Base-by-base conservation (phyloP, 2,329 filamentous ascomycete species). In the Aspergillus pseudoglaucus region DNA sequence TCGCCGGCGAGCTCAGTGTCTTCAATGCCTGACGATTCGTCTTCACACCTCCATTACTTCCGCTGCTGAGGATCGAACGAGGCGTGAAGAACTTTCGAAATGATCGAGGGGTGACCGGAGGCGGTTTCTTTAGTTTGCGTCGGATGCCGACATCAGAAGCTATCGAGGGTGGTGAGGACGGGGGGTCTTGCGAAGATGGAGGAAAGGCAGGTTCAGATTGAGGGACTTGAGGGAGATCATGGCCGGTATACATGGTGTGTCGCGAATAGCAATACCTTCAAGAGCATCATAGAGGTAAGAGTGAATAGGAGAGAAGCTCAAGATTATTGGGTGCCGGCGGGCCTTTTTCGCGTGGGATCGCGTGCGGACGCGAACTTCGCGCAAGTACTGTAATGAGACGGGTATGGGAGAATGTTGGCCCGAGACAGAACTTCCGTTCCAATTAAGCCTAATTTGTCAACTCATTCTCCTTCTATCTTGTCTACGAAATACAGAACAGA, bases 51-150 rank as follows among this genome's bases (percentile, higher is more conserved):
- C 54, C 59, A 56, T 60, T 61, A 49, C 61, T 65, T 46, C 56
- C 60, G 37, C 56, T 60, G 52, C 65, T 63, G 23, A 71, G 59
- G 38, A 71, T 58, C 45, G 70, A 72, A 23, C 71, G 66, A 32
- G 74, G 74, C n/a, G 73, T 76, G 52, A 77, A 77, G 54, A 77
- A 77, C 32, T 69, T 66, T 46, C 65, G 69, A 50, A 77, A 76
- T n/a, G 73, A 72, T 43, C 73, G 68, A n/a, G 74, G 74, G 10
- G 74, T 76, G 30, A 77, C 68, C 23, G 73, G 69, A 40, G 74
- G 74, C 44, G 68, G 69, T 52, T 71, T 74, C 59, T 66, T 67
- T 45, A 60, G 63, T 55, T 69, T 70, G 49, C 62, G 66, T 46
- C 65, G 59, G 48, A 58, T 50, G 23, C 60, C 66, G 55, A 59